Base-by-base conservation (phyloP, 208 protist species). In the Acanthamoeba rhysodes region DNA sequence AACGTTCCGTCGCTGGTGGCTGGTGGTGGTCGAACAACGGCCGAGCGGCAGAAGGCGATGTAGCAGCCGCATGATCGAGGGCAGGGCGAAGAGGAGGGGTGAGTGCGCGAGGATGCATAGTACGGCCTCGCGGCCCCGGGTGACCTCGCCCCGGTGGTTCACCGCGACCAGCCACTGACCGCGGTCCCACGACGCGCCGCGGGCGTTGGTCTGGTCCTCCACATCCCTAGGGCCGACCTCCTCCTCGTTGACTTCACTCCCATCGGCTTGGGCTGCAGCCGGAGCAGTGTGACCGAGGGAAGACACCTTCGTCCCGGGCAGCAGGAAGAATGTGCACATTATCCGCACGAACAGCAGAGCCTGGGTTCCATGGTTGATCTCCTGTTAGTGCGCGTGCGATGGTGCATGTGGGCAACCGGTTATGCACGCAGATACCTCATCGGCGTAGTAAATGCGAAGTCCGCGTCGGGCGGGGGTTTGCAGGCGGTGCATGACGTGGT, bases 31-130 rank as follows among this genome's bases (percentile, higher is more conserved):
- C 74, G 14, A 22, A 24, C 37, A 24, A 37, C 18, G 48, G 55
- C 16, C 16, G 2, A 12, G 5, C 22, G 5, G 66, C 66, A 37
- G 37, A 37, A 82, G 74, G 24, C 45, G 45, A 9, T 16, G 37
- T 7, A 24, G 27, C 74, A 82, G 74, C 8, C 37, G 18, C 18
- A 82, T 2, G 34, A 82, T 14, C 10, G 34, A 12, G 24, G 74
- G 74, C 45, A 82, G 14, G 74, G 53, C 48, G 34, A 82, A 82
- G 74, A 82, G 74, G 74, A 82, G 10, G 34, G 74, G 74, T 22
- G 74, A 82, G 45, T 53, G 74, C 37, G n/a, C 32, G 74, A 82
- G 45, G 74, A 82, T 82, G 37, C 74, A 82, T 3, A 82, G 32
- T 37, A 82, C 10, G 14, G 74, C 74, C 6, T 9, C 45, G 74